phyloP scores from a whole-genome alignment of 106 monocot genomes.

The Phalaenopsis equestris region DNA sequence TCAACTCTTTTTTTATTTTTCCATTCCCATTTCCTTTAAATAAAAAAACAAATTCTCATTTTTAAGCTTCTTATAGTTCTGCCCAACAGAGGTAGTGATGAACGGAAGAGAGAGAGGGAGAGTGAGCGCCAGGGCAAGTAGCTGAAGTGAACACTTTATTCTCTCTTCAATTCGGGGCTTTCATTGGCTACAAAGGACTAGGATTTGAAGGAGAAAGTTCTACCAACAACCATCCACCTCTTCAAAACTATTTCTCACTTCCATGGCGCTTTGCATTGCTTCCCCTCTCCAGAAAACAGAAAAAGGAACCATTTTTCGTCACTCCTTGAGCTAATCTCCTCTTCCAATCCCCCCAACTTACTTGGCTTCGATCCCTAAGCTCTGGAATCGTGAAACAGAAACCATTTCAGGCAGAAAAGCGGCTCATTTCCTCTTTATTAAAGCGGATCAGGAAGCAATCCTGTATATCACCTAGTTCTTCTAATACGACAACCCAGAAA shows the following conservation, averaged over 20 bases:
- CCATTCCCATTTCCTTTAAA: neutral
- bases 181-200: neutral
- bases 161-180: conserved; percentile 7
- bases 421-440: neutral
- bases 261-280: neutral
- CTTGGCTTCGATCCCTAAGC: neutral
- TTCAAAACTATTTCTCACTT: neutral
- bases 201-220: conserved; percentile 7
- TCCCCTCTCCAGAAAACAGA: neutral
- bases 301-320: neutral
- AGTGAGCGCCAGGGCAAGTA: neutral
- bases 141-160: conserved; percentile 11
- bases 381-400: neutral
- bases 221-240: neutral
- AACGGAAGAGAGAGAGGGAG: neutral
- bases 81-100: neutral
- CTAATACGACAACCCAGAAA: conserved; percentile 1
- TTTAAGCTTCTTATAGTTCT: neutral
- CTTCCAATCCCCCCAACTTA: neutral
- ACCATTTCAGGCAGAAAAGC: neutral
- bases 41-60: neutral
- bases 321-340: neutral
- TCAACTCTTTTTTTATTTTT: neutral
- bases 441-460: neutral
- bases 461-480: neutral